Base-by-base conservation (phyloP, 2,329 filamentous ascomycete genomes). In the Dactylellina sp. region DNA sequence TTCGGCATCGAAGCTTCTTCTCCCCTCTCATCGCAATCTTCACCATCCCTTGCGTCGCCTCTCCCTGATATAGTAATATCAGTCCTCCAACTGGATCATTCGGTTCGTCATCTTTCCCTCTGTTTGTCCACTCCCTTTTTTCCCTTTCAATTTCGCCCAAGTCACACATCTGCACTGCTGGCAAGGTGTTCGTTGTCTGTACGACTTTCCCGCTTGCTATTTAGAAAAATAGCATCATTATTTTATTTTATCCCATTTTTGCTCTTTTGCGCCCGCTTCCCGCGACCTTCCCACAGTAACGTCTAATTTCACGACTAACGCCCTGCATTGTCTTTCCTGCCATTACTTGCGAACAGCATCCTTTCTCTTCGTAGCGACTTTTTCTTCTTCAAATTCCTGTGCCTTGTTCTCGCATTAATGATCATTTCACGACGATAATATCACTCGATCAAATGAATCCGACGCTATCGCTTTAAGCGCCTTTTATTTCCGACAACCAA, bases 51-150 rank as follows among this genome's bases (percentile, higher is more conserved):
- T 65, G 68, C 68, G 42, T 64, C 68, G 47, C 44, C 20, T 35
- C 35, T 46, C 24, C 60, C 46, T 59, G 59, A 65, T 72, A 65
- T 59, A 72, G 68, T 50, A 72, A 49, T 59, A 64, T 60, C n/a
- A 12, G n/a, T 40, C 47, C 37, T 61, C 63, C 28, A 32, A 32
- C 28, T 32, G 25, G 52, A 52, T 24, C 37, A 14, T 20, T 47
- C 35, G 59, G 59, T 63, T 35, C 32, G 66, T 71, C 32, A 47
- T 40, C 20, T 42, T 47, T 46, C 52, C 50, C 12, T 28, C 16
- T 55, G 7, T 22, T 44, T 7, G 28, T 49, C 37, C 46, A 42
- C 7, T 46, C 35, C 24, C 25, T 71, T 49, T 44, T 18, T 46
- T 42, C 50, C 35, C 28, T 32, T 32, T 32, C 9, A 32, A 5